Conservation (phyloP, 2,329 filamentous ascomycete genomes). For the Cucurbitaria berberidis region DNA sequence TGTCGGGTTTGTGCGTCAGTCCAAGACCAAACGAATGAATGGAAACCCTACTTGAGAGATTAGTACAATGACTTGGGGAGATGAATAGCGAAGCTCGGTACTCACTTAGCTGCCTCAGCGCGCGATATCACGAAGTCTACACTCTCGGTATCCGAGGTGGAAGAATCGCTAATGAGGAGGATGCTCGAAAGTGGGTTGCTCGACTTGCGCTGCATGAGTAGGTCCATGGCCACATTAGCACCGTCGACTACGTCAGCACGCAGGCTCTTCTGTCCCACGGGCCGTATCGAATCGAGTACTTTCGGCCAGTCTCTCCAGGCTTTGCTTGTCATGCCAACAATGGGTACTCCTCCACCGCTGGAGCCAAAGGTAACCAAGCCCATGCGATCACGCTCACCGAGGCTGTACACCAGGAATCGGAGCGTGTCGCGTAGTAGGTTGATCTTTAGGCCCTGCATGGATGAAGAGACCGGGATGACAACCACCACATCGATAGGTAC, state of each 20-base stretch:
- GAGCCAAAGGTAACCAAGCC: slow-evolving; percentile 96
- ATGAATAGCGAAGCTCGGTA: slow-evolving; percentile 27
- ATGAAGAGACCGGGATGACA: slow-evolving; percentile 95
- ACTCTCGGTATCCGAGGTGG: slow-evolving; percentile 90
- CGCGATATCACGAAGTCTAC: slow-evolving; percentile 97
- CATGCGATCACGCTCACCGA: slow-evolving; percentile 95
- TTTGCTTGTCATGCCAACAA: slow-evolving; percentile 98
- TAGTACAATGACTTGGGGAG: slow-evolving; percentile 11
- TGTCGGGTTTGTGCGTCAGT: slow-evolving; percentile 97
- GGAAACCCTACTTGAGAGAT: slow-evolving; percentile 67
- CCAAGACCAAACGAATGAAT: slow-evolving; percentile 97
- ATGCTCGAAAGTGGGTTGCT: slow-evolving; percentile 96
- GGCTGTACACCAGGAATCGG: slow-evolving; percentile 85
- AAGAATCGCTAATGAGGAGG: slow-evolving; percentile 95
- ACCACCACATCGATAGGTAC: slow-evolving; percentile 95
- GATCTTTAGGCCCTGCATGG: slow-evolving; percentile 99
- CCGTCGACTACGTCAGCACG: slow-evolving; percentile 96
- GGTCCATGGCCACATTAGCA: slow-evolving; percentile 96
- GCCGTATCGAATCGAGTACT: slow-evolving; percentile 84
- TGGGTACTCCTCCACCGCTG: slow-evolving; percentile 86
- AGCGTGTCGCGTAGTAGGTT: slow-evolving; percentile 90
- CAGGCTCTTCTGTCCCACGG: slow-evolving; percentile 94
- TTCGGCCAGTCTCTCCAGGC: slow-evolving; percentile 91
- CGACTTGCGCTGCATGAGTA: slow-evolving; percentile 96
- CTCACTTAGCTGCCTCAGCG: slow-evolving; percentile 94